phyloP scores from a whole-genome alignment of 352 stramenopile genomes.

The Pythium brachiatum region DNA sequence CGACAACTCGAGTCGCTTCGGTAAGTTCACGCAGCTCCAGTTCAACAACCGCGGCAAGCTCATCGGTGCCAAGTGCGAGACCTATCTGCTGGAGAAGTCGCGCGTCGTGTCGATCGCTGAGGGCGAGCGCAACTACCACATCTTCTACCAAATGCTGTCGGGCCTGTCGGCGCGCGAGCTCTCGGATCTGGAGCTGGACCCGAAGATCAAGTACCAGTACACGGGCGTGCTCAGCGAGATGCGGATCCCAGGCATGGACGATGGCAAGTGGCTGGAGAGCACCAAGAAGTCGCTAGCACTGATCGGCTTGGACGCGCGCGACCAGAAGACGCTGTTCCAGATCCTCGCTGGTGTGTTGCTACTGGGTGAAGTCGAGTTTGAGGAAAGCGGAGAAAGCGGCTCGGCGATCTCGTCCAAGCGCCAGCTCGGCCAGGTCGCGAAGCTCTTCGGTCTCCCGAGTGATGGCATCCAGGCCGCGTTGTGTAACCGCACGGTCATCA shows the following conservation, averaged over 20 bases:
- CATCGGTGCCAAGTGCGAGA: constrained; percentile 88
- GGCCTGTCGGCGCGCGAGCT: constrained; percentile 56
- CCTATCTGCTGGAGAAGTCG: constrained; percentile 96
- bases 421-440: constrained; percentile 70
- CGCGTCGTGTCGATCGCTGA: constrained; percentile 93
- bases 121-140: constrained; percentile 97
- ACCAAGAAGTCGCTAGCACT: constrained; percentile 79
- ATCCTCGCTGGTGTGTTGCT: constrained; percentile 92
- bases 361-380: constrained; percentile 95
- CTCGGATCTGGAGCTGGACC: constrained; percentile 63
- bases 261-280: constrained; percentile 77
- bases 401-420: constrained; percentile 69
- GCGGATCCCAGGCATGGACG: constrained; percentile 81
- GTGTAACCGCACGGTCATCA: constrained; percentile 91
- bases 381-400: constrained; percentile 61
- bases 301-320: constrained; percentile 60
- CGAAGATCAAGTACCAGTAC: constrained; percentile 69
- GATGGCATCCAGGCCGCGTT: constrained; percentile 90
- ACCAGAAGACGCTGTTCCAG: constrained; percentile 78
- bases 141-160: constrained; percentile 95
- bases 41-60: constrained; percentile 79
- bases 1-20: constrained; percentile 90
- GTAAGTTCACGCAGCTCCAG: constrained; percentile 90
- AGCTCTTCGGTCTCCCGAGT: constrained; percentile 87
- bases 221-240: constrained; percentile 71